Evolutionary conservation across 352 stramenopile genomes (phyloP), one percentile per base, ranked within the genome.

Genomic region (Phytophthora brassicae): DNA sequence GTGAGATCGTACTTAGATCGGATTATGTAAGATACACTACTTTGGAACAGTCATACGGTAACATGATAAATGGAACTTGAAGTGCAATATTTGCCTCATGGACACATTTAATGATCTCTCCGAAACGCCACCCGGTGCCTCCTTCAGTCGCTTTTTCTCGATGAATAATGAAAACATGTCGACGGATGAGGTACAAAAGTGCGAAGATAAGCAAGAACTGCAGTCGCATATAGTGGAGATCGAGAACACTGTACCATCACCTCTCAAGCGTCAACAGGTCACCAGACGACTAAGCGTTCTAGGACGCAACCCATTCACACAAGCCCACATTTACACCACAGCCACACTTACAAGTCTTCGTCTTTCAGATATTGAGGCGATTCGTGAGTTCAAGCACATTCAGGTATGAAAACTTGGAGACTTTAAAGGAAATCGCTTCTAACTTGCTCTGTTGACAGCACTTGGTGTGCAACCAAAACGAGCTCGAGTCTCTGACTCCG

Each of bases 241-340:
- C 46, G 54, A 60, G 20, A 49, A 22, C 31, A 50, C 4, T 13
- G 28, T 60, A 6, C 56, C 58, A 28, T 31, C 11, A 12, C 17
- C 54, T 53, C 68, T 89, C 3, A 72, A 58, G 6, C 49, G 53
- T 26, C 54, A 66, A 26, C 67, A 71, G 16, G 64, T 90, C 19
- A 68, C 70, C 28, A 59, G 68, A 12, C 61, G 68, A 16, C 28
- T 92, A 20, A 74, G 78, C 42, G 68, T 84, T 12, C 39, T 92
- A 6, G 78, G 83, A 6, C 79, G 73, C 55, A 82, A 89, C 33
- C 83, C 83, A 41, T 89, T 84, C 68, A 82, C 79, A 1, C 74
- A 85, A 16, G 69, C 65, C 22, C 80, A 85, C 35, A 68, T 92
- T 24, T 90, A 72, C 64, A 92, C 83, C 8, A 89, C 77, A 4